Conservation (phyloP, 2,329 filamentous ascomycete genomes). For the Fusarium sp. region DNA sequence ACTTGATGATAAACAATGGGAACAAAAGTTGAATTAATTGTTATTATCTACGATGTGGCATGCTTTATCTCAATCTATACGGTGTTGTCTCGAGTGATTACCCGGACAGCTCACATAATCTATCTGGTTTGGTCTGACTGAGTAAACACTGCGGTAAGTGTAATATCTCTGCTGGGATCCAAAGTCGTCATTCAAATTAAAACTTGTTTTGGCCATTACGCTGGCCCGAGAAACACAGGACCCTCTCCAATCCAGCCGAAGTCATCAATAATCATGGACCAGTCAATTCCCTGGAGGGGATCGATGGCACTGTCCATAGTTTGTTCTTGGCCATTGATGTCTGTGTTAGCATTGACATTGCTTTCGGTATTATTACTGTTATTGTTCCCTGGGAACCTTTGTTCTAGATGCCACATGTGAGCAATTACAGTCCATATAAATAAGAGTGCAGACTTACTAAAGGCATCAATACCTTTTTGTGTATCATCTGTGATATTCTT, state of each 20-base stretch:
- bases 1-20: neutral
- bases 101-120: neutral
- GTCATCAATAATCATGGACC: conserved; percentile 63
- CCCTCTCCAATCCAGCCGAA: conserved; percentile 58
- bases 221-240: conserved; percentile 47
- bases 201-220: conserved; percentile 22
- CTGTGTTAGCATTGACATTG: conserved; percentile 1
- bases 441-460: conserved; percentile 41
- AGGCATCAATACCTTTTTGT: conserved; percentile 48
- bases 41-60: neutral
- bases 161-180: too few species aligned
- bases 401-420: conserved; percentile 10
- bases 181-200: neutral
- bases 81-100: neutral
- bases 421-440: neutral
- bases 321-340: conserved; percentile 32
- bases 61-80: neutral
- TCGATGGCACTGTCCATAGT: conserved; percentile 46
- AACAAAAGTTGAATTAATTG: conserved; percentile 11
- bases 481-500: conserved; percentile 49
- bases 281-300: conserved; percentile 60
- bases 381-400: neutral
- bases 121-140: neutral
- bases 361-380: neutral
- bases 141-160: neutral